A percentile compares a stretch with the other conserved stretches of the same genome.
These are phyloP conservation scores for Mrakia frigida DNA, from an alignment of 768 basidiomycete genomes.

Conservation along the genomic window DNA sequence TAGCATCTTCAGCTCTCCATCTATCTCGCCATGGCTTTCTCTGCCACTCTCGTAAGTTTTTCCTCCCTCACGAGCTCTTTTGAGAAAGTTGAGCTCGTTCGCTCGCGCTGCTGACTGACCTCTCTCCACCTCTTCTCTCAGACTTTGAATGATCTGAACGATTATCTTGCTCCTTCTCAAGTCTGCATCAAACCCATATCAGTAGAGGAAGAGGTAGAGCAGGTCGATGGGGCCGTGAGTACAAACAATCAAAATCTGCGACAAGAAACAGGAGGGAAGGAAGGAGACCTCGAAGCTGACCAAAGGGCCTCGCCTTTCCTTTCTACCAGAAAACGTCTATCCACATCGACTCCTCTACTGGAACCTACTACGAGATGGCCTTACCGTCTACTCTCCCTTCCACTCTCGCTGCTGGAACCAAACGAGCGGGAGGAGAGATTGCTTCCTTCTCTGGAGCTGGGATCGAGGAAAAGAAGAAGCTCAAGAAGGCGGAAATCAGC, in stretches of 20 bases:
- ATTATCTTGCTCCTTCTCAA: constrained; percentile 93
- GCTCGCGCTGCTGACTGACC: constrained; percentile 31
- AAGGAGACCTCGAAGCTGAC: constrained; percentile 12
- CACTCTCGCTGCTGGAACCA: not conserved
- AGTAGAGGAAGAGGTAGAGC: constrained; percentile 46
- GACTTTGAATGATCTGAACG: constrained; percentile 91
- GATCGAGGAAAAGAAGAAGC: constrained; percentile 49
- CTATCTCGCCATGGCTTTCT: constrained; percentile 66
- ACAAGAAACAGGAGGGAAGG: constrained; percentile 35
- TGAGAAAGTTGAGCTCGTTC: not conserved
- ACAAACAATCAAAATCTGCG: constrained; percentile 3
- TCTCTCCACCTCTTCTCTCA: constrained; percentile 41
- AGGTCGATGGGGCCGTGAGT: constrained; percentile 33
- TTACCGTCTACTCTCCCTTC: constrained; percentile 35
- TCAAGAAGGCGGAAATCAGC: constrained; percentile 91
- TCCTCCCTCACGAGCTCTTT: not conserved
- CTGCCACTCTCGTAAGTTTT: constrained; percentile 68
- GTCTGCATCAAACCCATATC: constrained; percentile 95
- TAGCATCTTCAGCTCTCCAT: not conserved
- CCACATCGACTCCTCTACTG: constrained; percentile 66
- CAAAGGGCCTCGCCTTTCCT: not conserved
- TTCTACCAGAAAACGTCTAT: constrained; percentile 65
- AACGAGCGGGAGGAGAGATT: not conserved
- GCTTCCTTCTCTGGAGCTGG: constrained; percentile 13
- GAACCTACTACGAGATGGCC: constrained; percentile 79